These are phyloP conservation scores for Boletus reticulatus DNA, from an alignment of 768 basidiomycete species.

Conservation along the genomic window DNA sequence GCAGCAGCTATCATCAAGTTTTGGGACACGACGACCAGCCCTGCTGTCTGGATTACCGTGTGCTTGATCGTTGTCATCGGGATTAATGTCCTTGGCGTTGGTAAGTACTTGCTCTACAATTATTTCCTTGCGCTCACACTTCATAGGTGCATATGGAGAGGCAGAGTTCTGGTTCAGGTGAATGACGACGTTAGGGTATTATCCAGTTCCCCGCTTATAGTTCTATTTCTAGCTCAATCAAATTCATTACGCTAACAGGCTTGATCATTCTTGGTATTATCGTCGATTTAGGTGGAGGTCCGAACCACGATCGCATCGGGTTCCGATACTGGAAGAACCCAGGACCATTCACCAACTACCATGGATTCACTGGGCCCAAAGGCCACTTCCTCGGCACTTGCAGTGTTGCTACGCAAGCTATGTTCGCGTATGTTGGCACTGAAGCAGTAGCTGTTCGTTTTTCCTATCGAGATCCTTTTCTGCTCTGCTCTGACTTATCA, in stretches of 20 bases:
- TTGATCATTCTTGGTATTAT: conserved; percentile 4
- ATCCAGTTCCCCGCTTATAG: background rate
- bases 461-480: background rate
- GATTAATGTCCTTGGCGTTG: background rate
- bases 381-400: conserved; percentile 5
- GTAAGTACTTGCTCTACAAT: background rate
- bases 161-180: conserved; percentile 8
- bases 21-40: background rate
- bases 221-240: background rate
- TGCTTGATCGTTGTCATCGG: background rate
- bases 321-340: conserved; percentile 43
- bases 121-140: background rate
- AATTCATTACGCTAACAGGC: background rate
- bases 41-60: conserved; percentile 1
- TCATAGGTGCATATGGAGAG: conserved; percentile 4
- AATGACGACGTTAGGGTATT: no score
- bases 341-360: background rate
- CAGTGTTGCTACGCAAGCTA: conserved; percentile 1
- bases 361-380: background rate
- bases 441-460: conserved; percentile 5
- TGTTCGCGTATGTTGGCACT: background rate
- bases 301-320: conserved; percentile 1
- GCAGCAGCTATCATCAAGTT: background rate
- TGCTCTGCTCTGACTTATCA: background rate
- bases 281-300: conserved; percentile 3